Percentiles rank a stretch among this genome's conserved stretches.
phyloP scores from a whole-genome alignment of 2,329 filamentous ascomycete species.

The Penicillium janthinellum region DNA sequence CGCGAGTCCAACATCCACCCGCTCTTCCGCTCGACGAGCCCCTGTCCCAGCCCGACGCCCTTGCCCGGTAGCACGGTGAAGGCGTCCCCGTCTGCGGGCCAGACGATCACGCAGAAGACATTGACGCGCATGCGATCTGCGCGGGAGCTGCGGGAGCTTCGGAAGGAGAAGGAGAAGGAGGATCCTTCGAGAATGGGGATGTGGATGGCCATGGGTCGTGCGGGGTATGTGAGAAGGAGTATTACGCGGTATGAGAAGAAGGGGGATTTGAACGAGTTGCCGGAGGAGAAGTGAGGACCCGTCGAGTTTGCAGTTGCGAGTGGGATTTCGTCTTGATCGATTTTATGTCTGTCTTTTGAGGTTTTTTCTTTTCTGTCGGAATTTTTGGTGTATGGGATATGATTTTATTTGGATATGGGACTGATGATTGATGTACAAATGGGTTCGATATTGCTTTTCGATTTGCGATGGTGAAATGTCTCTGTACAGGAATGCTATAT shows the following conservation, averaged over 20 bases:
- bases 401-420: neutral
- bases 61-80: conserved; percentile 58
- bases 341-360: neutral
- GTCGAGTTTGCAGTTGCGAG: neutral
- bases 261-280: conserved; percentile 34
- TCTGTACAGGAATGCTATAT: neutral
- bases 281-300: conserved; percentile 28
- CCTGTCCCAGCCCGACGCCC: conserved; percentile 54
- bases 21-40: conserved; percentile 58
- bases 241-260: conserved; percentile 28
- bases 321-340: neutral
- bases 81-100: conserved; percentile 57
- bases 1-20: conserved; percentile 60
- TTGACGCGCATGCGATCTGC: conserved; percentile 42
- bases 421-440: conserved; percentile 2
- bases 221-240: conserved; percentile 26
- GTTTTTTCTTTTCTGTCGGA: neutral
- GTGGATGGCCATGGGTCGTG: conserved; percentile 18
- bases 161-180: neutral
- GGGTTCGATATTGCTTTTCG: neutral
- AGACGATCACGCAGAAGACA: conserved; percentile 49
- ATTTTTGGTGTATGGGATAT: neutral
- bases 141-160: conserved; percentile 15
- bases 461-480: neutral
- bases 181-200: conserved; percentile 14